These are phyloP conservation scores for Fusarium illudens DNA, from an alignment of 2,329 filamentous ascomycete genomes.

Conservation along the genomic window DNA sequence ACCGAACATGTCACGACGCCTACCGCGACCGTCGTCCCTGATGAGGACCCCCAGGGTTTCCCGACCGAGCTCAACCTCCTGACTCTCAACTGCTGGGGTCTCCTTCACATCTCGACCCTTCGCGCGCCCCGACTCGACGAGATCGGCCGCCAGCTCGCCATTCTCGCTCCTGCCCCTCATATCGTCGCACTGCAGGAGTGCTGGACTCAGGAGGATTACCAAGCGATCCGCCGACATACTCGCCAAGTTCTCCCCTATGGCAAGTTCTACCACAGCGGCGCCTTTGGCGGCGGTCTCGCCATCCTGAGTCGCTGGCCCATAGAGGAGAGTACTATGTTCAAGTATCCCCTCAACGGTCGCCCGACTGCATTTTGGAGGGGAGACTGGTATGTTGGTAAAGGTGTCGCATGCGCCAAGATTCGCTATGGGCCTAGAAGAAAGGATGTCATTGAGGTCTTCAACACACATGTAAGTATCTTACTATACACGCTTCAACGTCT, in stretches of 20 bases:
- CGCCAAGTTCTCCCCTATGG: slow-evolving; percentile 81
- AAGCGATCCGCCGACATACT: slow-evolving; percentile 77
- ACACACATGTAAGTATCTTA: slow-evolving; percentile 74
- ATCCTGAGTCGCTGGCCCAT: slow-evolving; percentile 94
- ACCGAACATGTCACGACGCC: slow-evolving; percentile 31
- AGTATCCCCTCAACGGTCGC: slow-evolving; percentile 90
- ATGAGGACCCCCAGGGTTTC: slow-evolving; percentile 42
- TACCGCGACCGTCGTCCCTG: slow-evolving; percentile 24
- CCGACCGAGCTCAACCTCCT: slow-evolving; percentile 77
- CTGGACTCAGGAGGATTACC: slow-evolving; percentile 88
- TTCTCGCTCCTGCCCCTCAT: slow-evolving; percentile 72
- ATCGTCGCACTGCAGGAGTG: slow-evolving; percentile 96
- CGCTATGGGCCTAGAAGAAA: slow-evolving; percentile 69
- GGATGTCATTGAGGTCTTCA: slow-evolving; percentile 87
- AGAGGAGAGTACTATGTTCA: slow-evolving; percentile 84
- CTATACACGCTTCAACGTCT: neutral
- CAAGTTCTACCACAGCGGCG: slow-evolving; percentile 91
- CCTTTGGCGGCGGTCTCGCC: slow-evolving; percentile 87
- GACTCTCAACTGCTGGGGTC: slow-evolving; percentile 96
- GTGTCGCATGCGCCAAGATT: slow-evolving; percentile 84
- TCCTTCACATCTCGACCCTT: slow-evolving; percentile 84
- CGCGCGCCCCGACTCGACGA: slow-evolving; percentile 81
- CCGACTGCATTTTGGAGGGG: slow-evolving; percentile 94
- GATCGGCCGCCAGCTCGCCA: slow-evolving; percentile 82
- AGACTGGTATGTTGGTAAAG: slow-evolving; percentile 97